phyloP scores from a whole-genome alignment of 768 basidiomycete genomes.

The Collybiopsis confluens region DNA sequence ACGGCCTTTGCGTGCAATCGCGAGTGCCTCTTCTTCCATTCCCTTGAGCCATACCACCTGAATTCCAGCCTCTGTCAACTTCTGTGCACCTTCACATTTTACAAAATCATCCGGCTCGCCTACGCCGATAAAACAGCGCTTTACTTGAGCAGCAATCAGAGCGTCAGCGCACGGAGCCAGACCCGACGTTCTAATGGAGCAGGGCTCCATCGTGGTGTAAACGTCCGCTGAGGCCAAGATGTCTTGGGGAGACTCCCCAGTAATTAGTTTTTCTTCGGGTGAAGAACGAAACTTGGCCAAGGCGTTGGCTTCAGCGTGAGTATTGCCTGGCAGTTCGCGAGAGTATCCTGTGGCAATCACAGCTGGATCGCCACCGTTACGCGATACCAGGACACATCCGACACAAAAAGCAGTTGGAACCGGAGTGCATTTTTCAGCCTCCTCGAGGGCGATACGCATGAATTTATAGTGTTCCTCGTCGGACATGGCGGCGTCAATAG shows the following conservation, averaged over 20 bases:
- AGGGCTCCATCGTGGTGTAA: constrained; percentile 97
- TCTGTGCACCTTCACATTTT: constrained; percentile 79
- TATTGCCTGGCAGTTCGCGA: constrained; percentile 88
- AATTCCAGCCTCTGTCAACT: constrained; percentile 65
- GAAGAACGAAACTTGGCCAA: constrained; percentile 63
- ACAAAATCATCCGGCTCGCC: constrained; percentile 95
- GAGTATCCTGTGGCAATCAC: constrained; percentile 82
- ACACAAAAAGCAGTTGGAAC: constrained; percentile 83
- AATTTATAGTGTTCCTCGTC: constrained; percentile 23
- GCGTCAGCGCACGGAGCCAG: constrained; percentile 82
- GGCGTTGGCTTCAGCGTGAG: constrained; percentile 96
- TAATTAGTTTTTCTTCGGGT: constrained; percentile 34
- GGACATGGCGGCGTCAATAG: background rate
- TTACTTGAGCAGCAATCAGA: constrained; percentile 66
- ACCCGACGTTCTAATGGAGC: constrained; percentile 85
- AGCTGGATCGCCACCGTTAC: constrained; percentile 34
- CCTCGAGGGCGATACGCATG: constrained; percentile 61
- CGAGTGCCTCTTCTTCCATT: constrained; percentile 76
- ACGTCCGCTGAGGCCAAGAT: constrained; percentile 63
- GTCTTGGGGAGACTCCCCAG: constrained; percentile 30
- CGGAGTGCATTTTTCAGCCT: constrained; percentile 69
- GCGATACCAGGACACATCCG: constrained; percentile 72
- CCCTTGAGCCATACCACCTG: constrained; percentile 73
- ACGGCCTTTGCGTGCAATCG: constrained; percentile 67
- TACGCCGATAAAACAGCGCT: constrained; percentile 82